Evolutionary conservation across 345 rosid species (phyloP).

Genomic region (Arabidopsis suecica): DNA sequence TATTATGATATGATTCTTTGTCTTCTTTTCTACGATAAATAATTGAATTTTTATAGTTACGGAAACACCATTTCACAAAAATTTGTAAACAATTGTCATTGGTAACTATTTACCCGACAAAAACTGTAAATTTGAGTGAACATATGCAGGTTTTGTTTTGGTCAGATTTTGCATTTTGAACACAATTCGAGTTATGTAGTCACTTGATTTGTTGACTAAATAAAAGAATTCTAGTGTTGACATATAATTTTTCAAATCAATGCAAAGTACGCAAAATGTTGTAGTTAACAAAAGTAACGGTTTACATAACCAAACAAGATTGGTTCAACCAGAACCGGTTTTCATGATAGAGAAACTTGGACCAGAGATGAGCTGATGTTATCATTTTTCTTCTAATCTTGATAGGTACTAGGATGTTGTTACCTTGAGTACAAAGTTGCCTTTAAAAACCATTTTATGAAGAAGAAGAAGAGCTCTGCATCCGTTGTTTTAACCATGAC

Average conservation of each 20-base stretch:
- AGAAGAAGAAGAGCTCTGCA: conserved; percentile 57
- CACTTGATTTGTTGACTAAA: background rate
- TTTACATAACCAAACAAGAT: conserved; percentile 5
- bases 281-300: background rate
- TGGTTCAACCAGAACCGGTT: background rate
- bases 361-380: conserved; percentile 3
- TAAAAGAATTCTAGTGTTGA: background rate
- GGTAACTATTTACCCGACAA: background rate
- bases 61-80: background rate
- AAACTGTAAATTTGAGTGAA: conserved; percentile 11
- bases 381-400: background rate
- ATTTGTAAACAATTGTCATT: background rate
- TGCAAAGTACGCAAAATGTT: background rate
- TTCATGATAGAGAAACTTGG: background rate
- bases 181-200: background rate
- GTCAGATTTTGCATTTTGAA: background rate
- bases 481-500: conserved; percentile 64
- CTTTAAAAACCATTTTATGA: conserved; percentile 5
- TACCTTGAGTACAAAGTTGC: background rate
- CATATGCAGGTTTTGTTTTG: background rate
- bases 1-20: background rate
- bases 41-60: background rate
- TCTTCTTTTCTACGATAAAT: conserved; percentile 13
- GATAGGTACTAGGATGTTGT: background rate
- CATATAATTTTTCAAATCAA: background rate